Evolutionary conservation across 176 grass and related monocot species (phyloP), one percentile per base, ranked within the genome.

Genomic region (Carex cristatella): DNA sequence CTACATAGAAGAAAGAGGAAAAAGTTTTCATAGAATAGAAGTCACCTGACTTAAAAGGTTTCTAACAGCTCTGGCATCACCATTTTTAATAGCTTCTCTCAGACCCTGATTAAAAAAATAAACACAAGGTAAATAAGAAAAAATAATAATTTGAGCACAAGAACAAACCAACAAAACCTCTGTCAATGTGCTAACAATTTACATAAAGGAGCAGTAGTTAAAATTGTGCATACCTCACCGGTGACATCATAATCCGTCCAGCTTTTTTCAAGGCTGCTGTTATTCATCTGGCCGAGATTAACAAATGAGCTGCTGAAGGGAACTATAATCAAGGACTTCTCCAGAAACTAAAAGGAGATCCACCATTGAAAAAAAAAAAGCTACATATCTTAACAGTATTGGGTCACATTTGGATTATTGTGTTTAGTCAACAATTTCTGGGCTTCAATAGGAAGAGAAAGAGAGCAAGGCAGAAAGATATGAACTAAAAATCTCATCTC

Each of bases 71-170:
- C 69, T 81, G 89, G 78, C 79, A 84, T 99, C 93, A 35, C 91
- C 93, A 10, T 88, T 87, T 84, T 96, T 99, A 88, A 99, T 99
- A 55, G 93, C 93, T 88, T 99, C 97, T 85, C 97, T 99, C 67
- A 99, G 51, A 76, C 97, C 97, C 97, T 99, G 49, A 76, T 89
- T 84, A 30, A 12, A 74, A 30, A 51, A 89, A 88, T 61, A 2
- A 86, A 2, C 27, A 46, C 1, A 57, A 72, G 63, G 40, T 74
- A 37, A 65, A 76, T 44, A 19, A 33, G 31, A 54, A 44, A 62
- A 13, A 31, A 56, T 27, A 15, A 23, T n/a, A 83, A 54, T 59
- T 75, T 56, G 5, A 48, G 44, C 19, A 83, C 55, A 40, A 37
- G 57, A 82, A 49, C 59, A 67, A 83, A 65, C 37, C 44, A 63